Conservation (phyloP, 352 stramenopile species). For the Globisporangium nagaii region DNA sequence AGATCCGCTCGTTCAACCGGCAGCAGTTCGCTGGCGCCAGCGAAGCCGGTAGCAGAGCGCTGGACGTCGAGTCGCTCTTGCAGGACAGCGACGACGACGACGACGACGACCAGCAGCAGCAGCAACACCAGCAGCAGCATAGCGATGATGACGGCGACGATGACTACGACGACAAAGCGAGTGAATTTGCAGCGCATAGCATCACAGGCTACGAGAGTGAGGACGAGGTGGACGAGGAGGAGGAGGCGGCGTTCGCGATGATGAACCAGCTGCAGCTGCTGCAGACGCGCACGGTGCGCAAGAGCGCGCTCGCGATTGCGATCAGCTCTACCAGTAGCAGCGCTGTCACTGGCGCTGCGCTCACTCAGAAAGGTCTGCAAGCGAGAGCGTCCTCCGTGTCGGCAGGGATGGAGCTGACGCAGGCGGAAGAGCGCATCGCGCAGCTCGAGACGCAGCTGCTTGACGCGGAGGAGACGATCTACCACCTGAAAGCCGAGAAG, state of each 20-base stretch:
- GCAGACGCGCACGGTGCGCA: constrained; percentile 2
- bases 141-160: neutral
- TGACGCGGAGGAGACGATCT: constrained; percentile 67
- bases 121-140: neutral
- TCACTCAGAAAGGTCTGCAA: too few species aligned
- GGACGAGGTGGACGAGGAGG: constrained; percentile 10
- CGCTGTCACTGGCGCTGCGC: neutral
- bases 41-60: neutral
- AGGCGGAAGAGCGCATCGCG: constrained; percentile 47
- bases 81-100: neutral
- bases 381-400: neutral
- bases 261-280: constrained; percentile 12
- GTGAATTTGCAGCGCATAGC: neutral
- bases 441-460: constrained; percentile 49
- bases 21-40: constrained; percentile 1
- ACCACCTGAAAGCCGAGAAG: constrained; percentile 72
- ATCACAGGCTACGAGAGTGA: constrained; percentile 2
- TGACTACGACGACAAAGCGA: neutral
- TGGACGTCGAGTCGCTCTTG: constrained; percentile 1
- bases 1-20: constrained; percentile 11
- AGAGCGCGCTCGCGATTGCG: neutral
- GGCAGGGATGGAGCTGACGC: constrained; percentile 31
- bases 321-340: neutral
- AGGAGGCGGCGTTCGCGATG: constrained; percentile 8
- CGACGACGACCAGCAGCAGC: neutral